Evolutionary conservation across 2,329 filamentous ascomycete genomes (phyloP).

Genomic region (Teratosphaeriaceae sp.): DNA sequence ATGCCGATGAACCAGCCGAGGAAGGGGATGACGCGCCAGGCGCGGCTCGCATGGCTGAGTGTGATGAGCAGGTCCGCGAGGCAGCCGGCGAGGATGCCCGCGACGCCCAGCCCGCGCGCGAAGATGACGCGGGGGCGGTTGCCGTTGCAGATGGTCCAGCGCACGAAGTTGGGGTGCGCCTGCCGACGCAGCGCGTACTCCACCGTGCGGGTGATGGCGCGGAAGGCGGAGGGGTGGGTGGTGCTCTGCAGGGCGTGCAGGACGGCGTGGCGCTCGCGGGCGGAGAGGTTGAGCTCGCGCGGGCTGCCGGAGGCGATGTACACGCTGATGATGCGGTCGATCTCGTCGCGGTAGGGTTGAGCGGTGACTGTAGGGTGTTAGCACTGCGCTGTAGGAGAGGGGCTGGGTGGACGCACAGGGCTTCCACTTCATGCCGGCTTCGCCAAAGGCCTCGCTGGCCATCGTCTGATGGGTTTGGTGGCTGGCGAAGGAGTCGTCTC

Average conservation of each 20-base stretch:
- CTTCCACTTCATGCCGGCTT: slow-evolving; percentile 56
- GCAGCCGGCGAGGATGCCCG: slow-evolving; percentile 52
- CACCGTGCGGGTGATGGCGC: slow-evolving; percentile 51
- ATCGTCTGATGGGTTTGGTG: slow-evolving; percentile 27
- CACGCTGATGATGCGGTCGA: slow-evolving; percentile 65
- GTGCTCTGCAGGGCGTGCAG: slow-evolving; percentile 66
- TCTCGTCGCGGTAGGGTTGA: slow-evolving; percentile 70
- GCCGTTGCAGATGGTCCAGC: slow-evolving; percentile 77
- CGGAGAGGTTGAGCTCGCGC: slow-evolving; percentile 67
- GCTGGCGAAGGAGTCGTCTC: slow-evolving; percentile 24
- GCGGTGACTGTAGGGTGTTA: slow-evolving; percentile 54
- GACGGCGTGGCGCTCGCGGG: slow-evolving; percentile 54
- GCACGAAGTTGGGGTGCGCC: slow-evolving; percentile 76
- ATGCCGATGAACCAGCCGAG: slow-evolving; percentile 64
- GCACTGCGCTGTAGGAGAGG: not conserved
- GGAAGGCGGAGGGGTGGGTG: slow-evolving; percentile 69
- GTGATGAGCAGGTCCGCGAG: slow-evolving; percentile 56
- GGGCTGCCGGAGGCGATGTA: slow-evolving; percentile 63
- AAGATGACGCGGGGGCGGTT: slow-evolving; percentile 67
- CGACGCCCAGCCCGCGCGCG: slow-evolving; percentile 59
- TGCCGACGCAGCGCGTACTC: slow-evolving; percentile 66
- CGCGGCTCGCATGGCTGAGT: slow-evolving; percentile 57
- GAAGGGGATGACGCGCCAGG: slow-evolving; percentile 60
- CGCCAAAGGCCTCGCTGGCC: slow-evolving; percentile 55
- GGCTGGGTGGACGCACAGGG: slow-evolving; percentile 56